These are phyloP conservation scores for Capronia epimyces DNA, from an alignment of 2,329 filamentous ascomycete genomes.

Conservation along the genomic window DNA sequence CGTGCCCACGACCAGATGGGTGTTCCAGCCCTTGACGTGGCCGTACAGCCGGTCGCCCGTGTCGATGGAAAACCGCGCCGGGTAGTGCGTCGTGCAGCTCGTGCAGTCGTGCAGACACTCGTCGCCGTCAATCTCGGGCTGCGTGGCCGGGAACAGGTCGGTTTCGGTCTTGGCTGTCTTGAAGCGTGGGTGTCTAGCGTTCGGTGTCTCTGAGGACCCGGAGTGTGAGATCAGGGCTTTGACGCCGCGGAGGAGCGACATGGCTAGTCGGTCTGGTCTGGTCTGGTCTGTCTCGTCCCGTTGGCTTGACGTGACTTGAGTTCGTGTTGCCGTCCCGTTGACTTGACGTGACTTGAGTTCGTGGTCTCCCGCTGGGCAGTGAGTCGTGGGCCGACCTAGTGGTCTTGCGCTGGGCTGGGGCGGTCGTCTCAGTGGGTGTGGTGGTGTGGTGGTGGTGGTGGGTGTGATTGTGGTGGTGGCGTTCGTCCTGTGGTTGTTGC, in stretches of 20 bases:
- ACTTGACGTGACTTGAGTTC: no score
- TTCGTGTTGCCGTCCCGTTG: no score
- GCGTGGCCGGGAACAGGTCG: constrained; percentile 52
- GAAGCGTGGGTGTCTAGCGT: background rate
- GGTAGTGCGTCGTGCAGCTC: constrained; percentile 72
- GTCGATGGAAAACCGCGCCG: constrained; percentile 67
- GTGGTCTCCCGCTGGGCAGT: no score
- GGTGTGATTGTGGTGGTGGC: no score
- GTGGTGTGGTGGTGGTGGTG: no score
- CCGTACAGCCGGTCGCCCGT: constrained; percentile 76
- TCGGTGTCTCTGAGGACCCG: background rate
- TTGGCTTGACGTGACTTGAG: background rate
- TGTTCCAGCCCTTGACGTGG: constrained; percentile 77
- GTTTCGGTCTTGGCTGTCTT: background rate
- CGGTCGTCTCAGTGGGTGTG: no score
- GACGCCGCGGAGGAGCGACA: constrained; percentile 22
- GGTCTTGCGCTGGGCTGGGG: no score
- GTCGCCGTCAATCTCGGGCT: constrained; percentile 74
- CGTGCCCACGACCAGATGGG: constrained; percentile 88
- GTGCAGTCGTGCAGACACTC: constrained; percentile 85
- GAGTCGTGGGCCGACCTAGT: no score
- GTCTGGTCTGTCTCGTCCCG: no score
- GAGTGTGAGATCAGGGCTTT: constrained; percentile 13
- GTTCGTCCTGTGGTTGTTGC: no score
- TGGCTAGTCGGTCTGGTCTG: no score